Conservation (phyloP, 1,284 basidiomycete genomes). For the Tetrapyrgos nigripes region DNA sequence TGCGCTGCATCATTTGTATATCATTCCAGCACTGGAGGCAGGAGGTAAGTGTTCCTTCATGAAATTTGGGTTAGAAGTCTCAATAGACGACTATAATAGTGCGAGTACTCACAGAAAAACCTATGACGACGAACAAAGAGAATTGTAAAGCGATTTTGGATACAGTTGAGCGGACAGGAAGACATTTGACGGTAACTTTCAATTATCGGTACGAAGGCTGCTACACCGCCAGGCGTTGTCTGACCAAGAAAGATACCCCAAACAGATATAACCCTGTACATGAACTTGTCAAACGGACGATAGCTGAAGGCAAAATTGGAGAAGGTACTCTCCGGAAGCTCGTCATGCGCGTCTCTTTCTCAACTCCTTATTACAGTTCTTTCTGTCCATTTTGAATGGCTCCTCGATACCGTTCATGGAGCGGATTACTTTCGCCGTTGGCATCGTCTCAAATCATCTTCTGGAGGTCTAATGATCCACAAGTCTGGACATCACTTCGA, state of each 20-base stretch:
- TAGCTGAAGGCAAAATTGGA: constrained; percentile 57
- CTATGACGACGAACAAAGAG: constrained; percentile 59
- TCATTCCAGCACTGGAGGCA: constrained; percentile 48
- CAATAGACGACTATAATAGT: constrained; percentile 29
- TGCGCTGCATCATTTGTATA: constrained; percentile 56
- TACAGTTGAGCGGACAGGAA: constrained; percentile 48
- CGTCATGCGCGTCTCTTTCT: background rate
- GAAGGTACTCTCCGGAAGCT: constrained; percentile 31
- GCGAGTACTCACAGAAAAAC: constrained; percentile 58
- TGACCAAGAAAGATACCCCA: background rate
- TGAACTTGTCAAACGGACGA: constrained; percentile 57
- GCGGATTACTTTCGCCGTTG: constrained; percentile 63
- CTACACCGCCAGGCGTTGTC: background rate
- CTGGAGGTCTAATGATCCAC: constrained; percentile 60
- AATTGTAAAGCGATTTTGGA: constrained; percentile 55
- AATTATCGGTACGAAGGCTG: constrained; percentile 43
- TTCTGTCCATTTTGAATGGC: constrained; percentile 64
- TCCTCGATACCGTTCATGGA: constrained; percentile 56
- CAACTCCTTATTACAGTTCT: constrained; percentile 37
- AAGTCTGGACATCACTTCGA: constrained; percentile 61
- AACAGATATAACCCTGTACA: constrained; percentile 60
- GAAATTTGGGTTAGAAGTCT: background rate
- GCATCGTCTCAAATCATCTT: constrained; percentile 58
- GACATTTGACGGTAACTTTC: constrained; percentile 51
- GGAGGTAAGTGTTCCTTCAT: constrained; percentile 35